Conservation (phyloP, 306 rosid species). For the Oemleria cerasiformis region DNA sequence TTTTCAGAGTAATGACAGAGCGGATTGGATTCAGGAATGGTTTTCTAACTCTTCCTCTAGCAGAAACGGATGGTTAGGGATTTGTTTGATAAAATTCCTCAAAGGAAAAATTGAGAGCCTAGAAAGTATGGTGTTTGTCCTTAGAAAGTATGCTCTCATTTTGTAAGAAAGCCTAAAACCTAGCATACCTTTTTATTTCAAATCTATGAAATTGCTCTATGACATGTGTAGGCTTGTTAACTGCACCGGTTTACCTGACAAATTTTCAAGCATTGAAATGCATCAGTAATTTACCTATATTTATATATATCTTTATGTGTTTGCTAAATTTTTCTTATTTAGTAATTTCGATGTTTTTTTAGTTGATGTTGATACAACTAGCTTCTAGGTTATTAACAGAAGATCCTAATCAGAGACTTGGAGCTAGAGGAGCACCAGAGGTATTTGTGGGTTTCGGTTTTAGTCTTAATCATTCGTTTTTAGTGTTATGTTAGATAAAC, state of each 20-base stretch:
- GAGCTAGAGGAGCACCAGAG: conserved; percentile 93
- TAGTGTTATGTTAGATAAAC: too few species aligned
- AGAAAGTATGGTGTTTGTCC: not conserved
- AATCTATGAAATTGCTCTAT: not conserved
- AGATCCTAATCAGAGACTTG: conserved; percentile 94
- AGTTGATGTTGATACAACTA: conserved; percentile 30
- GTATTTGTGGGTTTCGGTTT: too few species aligned
- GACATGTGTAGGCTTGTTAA: not conserved
- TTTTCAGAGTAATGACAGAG: too few species aligned
- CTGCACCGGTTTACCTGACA: too few species aligned
- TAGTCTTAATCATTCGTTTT: too few species aligned
- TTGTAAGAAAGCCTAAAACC: not conserved
- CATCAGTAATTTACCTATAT: not conserved
- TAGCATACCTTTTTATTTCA: not conserved
- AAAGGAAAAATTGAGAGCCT: too few species aligned
- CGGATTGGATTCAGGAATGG: too few species aligned
- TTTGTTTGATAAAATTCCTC: too few species aligned
- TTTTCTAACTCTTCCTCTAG: too few species aligned
- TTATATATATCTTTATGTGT: too few species aligned
- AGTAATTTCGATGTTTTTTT: not conserved
- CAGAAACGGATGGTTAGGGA: too few species aligned
- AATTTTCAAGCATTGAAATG: not conserved
- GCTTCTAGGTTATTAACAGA: conserved; percentile 78
- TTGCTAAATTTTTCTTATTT: not conserved
- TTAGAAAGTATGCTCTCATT: not conserved